Base-by-base conservation (phyloP, 2,329 filamentous ascomycete species). In the Zasmidium cellare region DNA sequence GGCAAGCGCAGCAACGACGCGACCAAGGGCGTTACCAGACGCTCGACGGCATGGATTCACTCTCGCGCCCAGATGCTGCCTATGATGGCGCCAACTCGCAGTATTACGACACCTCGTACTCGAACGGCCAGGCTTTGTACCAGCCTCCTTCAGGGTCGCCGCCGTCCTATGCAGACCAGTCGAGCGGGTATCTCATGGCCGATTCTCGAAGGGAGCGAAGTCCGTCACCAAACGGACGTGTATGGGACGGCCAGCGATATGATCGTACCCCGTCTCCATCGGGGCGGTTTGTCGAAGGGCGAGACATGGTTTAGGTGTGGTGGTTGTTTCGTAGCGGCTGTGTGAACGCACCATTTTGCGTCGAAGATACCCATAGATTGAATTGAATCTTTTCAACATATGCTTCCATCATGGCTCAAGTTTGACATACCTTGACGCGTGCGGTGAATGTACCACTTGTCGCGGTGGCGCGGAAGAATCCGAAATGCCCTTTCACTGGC, bases 21-120 rank as follows among this genome's bases (percentile, higher is more conserved):
- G 53, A 35, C 19, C 57, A 53, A 50, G 57, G 57, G 25, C 53
- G 58, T 2, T 60, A 60, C 35, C 58, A 55, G 35, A 60, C 58
- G 5, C 23, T 60, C 41, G 58, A 57, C 23, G 54, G 54, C 25
- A 57, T 54, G 58, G 50, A 59, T 31, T 59, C 57, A 41, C 49
- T 59, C 31, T 50, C 54, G 25, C 54, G 50, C 11, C 54, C 54
- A 44, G 38, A 38, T 28, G 25, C 51, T 16, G 28, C 51, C 18
- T 31, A 54, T 23, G 25, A 51, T 22, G 28, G 45, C 14, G 22
- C 49, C 31, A 47, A 23, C 23, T 46, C 51, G 11, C 31, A 46
- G 23, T 45, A 38, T 23, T 44, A 53, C 41, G 50, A 53, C 28
- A 52, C 55, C 28, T 47, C 44, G 46, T 28, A 41, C 49, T 24